Conservation (phyloP, 495 filamentous ascomycete genomes). For the Neurospora sp. region DNA sequence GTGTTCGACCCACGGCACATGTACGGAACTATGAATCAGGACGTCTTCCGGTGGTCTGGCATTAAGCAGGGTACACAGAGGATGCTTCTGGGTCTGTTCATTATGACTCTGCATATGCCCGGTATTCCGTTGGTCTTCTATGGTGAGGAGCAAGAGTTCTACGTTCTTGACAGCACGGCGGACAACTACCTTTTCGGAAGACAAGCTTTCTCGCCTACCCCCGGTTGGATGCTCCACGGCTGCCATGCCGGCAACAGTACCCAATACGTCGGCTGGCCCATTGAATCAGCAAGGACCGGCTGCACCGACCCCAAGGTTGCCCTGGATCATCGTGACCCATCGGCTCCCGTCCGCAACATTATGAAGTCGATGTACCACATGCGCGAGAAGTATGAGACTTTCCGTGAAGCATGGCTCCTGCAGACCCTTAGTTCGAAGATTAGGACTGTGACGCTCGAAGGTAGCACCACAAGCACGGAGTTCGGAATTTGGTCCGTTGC, state of each 20-base stretch:
- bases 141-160: slow-evolving; percentile 64
- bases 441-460: neutral
- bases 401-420: slow-evolving; percentile 53
- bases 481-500: slow-evolving; percentile 49
- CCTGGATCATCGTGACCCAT: slow-evolving; percentile 50
- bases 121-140: slow-evolving; percentile 56
- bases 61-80: slow-evolving; percentile 51
- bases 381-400: slow-evolving; percentile 45
- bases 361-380: slow-evolving; percentile 58
- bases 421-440: neutral
- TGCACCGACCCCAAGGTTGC: slow-evolving; percentile 62
- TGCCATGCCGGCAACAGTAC: slow-evolving; percentile 47
- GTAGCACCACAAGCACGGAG: slow-evolving; percentile 47
- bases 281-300: slow-evolving; percentile 43
- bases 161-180: slow-evolving; percentile 57
- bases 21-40: slow-evolving; percentile 61
- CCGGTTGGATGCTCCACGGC: slow-evolving; percentile 59
- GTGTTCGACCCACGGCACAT: slow-evolving; percentile 61
- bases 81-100: slow-evolving; percentile 51
- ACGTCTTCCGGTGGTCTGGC: slow-evolving; percentile 64
- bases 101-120: slow-evolving; percentile 54
- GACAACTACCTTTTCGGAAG: slow-evolving; percentile 62
- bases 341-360: slow-evolving; percentile 36
- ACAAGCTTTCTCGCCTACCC: slow-evolving; percentile 52
- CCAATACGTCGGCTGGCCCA: slow-evolving; percentile 49